Evolutionary conservation across 2,329 filamentous ascomycete species (phyloP), one percentile per base, ranked within the genome.

Genomic region (Botryotinia narcissicola): DNA sequence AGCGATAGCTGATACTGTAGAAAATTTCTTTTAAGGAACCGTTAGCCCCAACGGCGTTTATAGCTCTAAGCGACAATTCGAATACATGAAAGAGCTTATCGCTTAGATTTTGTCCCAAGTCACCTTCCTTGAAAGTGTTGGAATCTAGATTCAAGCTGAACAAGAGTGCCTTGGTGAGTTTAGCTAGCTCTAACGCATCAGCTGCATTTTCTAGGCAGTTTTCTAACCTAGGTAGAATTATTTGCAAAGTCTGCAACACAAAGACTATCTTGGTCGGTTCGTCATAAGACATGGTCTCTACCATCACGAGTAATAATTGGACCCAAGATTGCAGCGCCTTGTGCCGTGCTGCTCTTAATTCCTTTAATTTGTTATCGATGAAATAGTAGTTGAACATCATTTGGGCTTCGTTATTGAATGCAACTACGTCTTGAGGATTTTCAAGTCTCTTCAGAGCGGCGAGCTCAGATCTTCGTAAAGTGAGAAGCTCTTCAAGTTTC

Each of bases 1-100:
- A 97, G 32, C 93, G 90, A 81, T 95, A 95, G 83, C 93, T 95
- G 78, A 97, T 97, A 79, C 92, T 92, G 82, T 98, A 99, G 83
- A 97, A 95, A 35, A 93, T 88, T 73, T 96, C 90, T 69, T 96
- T 91, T 57, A 99, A 84, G 72, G 90, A 87, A 25, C 92, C 85
- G 71, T 89, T 91, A 7, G 91, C 90, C 2, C 90, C 87, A 80
- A 92, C 91, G 75, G 92, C 90, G 76, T 91, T 89, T 72, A 97
- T 92, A 8, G 94, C 93, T 78, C 91, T 88, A 22, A 98, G 86
- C 75, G 93, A 95, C 57, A 94, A 89, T 75, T 97, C 93, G 86
- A 99, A 98, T 6, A 98, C 88, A 80, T 97, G 92, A 80, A 94
- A 95, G 0, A 98, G 87, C 79, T 96, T 93, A 81, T 98, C 95